Conservation (phyloP, 345 rosid genomes). For the Acer campestre region DNA sequence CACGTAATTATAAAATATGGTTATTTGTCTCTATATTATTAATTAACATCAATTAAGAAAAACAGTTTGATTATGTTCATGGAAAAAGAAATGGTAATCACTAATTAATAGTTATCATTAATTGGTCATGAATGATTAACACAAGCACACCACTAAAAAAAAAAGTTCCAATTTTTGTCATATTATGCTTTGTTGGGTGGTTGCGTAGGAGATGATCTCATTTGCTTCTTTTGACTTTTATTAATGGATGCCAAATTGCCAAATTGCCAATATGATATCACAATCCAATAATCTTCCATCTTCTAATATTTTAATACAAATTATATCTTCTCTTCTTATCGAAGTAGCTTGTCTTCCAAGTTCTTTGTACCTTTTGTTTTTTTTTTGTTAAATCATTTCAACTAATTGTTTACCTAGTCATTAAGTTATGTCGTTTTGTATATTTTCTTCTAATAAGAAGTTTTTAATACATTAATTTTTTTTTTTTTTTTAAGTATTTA, state of each 20-base stretch:
- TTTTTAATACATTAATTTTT: no score
- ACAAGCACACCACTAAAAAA: not conserved
- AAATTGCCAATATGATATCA: not conserved
- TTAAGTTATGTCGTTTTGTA: not conserved
- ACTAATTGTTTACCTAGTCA: not conserved
- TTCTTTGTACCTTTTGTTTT: not conserved
- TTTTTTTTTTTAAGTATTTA: not conserved
- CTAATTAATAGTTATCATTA: not conserved
- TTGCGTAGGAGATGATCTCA: not conserved
- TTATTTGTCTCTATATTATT: not conserved
- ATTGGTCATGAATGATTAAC: not conserved
- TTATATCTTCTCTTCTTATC: not conserved
- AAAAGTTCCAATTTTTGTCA: not conserved
- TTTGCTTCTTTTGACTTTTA: not conserved
- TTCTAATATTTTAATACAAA: not conserved
- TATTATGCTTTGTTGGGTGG: not conserved
- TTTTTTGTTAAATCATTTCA: not conserved
- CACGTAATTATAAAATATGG: no score
- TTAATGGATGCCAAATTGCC: not conserved
- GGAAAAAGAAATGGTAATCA: not conserved
- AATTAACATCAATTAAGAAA: no score
- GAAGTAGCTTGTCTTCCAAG: not conserved
- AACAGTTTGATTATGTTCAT: not conserved
- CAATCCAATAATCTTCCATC: not conserved
- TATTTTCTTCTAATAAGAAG: no score